A percentile compares a stretch with the other conserved stretches of the same genome.
Conservation (phyloP, 1,139 yeast species). For the Candida sp. region DNA sequence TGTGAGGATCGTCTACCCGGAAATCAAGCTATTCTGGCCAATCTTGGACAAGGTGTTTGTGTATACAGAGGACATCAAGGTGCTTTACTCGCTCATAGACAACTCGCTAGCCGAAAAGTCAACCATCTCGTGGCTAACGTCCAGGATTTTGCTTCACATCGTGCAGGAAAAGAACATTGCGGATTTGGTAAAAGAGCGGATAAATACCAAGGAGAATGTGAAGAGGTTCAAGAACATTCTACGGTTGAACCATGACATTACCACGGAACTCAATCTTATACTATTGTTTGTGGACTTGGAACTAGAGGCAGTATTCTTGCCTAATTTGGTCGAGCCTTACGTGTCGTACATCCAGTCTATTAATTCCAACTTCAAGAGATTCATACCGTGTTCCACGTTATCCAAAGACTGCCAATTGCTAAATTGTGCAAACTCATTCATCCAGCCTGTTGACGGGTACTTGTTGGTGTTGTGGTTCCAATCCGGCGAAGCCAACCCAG, state of each 20-base stretch:
- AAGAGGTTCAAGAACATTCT: conserved; percentile 9
- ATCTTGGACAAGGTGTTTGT: conserved; percentile 4
- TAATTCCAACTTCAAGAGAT: conserved; percentile 18
- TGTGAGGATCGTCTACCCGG: conserved; percentile 5
- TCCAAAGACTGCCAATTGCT: conserved; percentile 6
- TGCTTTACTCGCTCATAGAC: conserved; percentile 7
- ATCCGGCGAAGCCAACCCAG: conserved; percentile 1
- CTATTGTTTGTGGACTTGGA: conserved; percentile 7
- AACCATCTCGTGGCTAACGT: conserved; percentile 8
- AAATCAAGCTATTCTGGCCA: conserved; percentile 11
- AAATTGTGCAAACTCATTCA: conserved; percentile 10
- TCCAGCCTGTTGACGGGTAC: conserved; percentile 18
- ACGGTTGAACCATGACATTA: conserved; percentile 14
- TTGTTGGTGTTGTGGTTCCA: conserved; percentile 20
- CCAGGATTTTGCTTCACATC: conserved; percentile 6
- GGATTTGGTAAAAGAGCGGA: neutral
- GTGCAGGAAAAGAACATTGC: neutral
- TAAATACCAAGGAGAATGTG: conserved; percentile 5
- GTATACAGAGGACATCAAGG: conserved; percentile 2
- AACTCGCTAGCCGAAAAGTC: conserved; percentile 3
- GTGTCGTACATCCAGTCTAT: conserved; percentile 15
- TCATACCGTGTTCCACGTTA: conserved; percentile 14
- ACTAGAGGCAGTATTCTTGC: conserved; percentile 6
- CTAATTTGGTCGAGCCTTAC: conserved; percentile 7
- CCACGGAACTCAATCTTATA: conserved; percentile 14